Percentiles rank a stretch among this genome's conserved stretches.
phyloP scores from a whole-genome alignment of 192 early-diverging fungal species.

The Coemansia sp. region DNA sequence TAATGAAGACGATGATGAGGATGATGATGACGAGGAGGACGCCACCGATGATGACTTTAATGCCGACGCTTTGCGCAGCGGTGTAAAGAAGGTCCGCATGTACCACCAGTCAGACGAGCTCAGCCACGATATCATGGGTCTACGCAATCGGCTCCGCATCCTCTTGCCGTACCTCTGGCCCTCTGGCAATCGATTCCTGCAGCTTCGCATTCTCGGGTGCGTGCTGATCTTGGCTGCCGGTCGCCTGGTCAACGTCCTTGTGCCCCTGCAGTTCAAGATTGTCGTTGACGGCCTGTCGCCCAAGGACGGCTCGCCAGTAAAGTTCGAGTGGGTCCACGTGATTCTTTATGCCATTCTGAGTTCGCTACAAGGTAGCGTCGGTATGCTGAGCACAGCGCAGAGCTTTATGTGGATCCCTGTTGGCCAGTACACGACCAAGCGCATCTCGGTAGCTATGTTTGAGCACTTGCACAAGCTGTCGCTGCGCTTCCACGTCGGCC shows the following conservation, averaged over 20 bases:
- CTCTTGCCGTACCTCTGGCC: conserved; percentile 90
- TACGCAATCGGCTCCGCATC: conserved; percentile 59
- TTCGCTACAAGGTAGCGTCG: conserved; percentile 61
- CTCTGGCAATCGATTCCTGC: conserved; percentile 58
- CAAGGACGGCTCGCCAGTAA: conserved; percentile 42
- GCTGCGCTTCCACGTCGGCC: conserved; percentile 88
- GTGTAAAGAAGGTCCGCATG: conserved; percentile 51
- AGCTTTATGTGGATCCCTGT: conserved; percentile 92
- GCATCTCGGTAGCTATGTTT: conserved; percentile 90
- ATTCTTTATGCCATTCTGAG: conserved; percentile 44
- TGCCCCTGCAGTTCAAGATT: conserved; percentile 79
- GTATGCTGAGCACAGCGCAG: conserved; percentile 78
- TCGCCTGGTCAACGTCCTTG: conserved; percentile 78
- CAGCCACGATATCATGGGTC: conserved; percentile 45
- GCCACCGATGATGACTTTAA: not conserved
- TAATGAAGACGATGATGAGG: not conserved
- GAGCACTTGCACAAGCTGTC: conserved; percentile 87
- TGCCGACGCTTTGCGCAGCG: conserved; percentile 43
- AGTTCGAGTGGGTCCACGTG: conserved; percentile 54
- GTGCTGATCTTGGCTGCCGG: conserved; percentile 66
- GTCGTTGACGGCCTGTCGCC: conserved; percentile 73
- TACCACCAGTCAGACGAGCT: conserved; percentile 56
- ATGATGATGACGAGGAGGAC: not conserved
- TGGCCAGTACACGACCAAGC: conserved; percentile 87
- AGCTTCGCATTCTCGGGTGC: conserved; percentile 70